Evolutionary conservation across 78 protist species (phyloP).

Genomic region (Neovahlkampfia damariscottae): DNA sequence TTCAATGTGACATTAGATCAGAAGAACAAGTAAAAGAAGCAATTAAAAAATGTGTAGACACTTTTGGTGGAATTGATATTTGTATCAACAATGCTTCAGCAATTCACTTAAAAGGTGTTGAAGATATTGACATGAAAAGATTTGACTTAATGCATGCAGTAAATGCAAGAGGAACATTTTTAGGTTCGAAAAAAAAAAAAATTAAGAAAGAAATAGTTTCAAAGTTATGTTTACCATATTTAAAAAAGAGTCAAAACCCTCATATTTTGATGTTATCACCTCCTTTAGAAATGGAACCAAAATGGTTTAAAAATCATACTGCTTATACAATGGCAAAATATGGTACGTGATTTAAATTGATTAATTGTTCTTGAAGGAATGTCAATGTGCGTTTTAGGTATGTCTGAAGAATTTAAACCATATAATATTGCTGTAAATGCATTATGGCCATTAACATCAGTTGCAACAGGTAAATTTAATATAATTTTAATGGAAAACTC

Average conservation of each 20-base stretch:
- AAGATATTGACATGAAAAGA: conserved; percentile 1
- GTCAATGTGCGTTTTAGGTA: conserved; percentile 10
- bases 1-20: conserved; percentile 11
- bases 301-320: background rate
- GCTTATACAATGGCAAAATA: conserved; percentile 26
- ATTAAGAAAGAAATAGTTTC: no score
- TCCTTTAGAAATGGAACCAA: conserved; percentile 1
- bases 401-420: conserved; percentile 9
- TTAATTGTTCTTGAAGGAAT: no score
- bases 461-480: background rate
- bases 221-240: background rate
- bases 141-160: conserved; percentile 24
- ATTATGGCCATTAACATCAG: conserved; percentile 21
- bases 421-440: conserved; percentile 11
- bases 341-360: no score
- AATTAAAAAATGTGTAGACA: background rate
- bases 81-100: conserved; percentile 31
- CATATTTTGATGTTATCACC: conserved; percentile 16
- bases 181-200: no score
- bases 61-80: conserved; percentile 25
- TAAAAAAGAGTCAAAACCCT: background rate
- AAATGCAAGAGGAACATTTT: conserved; percentile 23
- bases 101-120: background rate
- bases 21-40: background rate
- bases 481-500: no score